These are phyloP conservation scores for Komagataella kurtzmanii DNA, from an alignment of 805 yeast species.

Conservation along the genomic window DNA sequence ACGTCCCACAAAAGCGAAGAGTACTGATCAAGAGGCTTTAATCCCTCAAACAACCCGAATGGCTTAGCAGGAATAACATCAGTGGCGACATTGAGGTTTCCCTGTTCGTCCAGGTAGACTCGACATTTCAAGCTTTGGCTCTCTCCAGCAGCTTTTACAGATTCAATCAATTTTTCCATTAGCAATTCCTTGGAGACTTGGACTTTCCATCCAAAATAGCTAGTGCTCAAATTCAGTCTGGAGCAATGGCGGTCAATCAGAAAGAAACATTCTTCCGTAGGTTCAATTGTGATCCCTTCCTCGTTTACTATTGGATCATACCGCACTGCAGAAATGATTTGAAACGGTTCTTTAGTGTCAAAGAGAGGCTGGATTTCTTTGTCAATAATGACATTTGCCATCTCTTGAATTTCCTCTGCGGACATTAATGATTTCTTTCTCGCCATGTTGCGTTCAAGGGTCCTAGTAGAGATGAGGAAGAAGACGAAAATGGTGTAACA, in stretches of 20 bases:
- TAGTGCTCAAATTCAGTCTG: conserved; percentile 39
- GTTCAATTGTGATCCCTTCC: conserved; percentile 8
- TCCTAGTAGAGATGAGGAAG: background rate
- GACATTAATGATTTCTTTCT: background rate
- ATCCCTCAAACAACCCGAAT: conserved; percentile 2
- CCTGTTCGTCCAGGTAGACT: conserved; percentile 23
- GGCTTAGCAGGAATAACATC: conserved; percentile 13
- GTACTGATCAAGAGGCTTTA: background rate
- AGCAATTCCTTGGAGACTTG: conserved; percentile 29
- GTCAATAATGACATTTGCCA: conserved; percentile 2
- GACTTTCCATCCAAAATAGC: conserved; percentile 37
- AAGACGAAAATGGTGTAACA: background rate
- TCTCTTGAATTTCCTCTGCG: background rate
- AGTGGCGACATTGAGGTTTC: conserved; percentile 22
- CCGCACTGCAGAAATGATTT: background rate
- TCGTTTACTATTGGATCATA: background rate
- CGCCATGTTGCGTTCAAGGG: background rate
- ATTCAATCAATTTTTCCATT: conserved; percentile 23
- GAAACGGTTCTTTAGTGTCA: background rate
- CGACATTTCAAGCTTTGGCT: conserved; percentile 19
- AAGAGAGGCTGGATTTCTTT: conserved; percentile 2
- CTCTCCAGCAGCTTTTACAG: conserved; percentile 16
- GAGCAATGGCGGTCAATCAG: conserved; percentile 51
- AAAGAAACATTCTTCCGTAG: conserved; percentile 31
- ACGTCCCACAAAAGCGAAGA: conserved; percentile 34